These are phyloP conservation scores for Lonicera japonica DNA, from an alignment of 129 eudicot genomes.

Conservation along the genomic window DNA sequence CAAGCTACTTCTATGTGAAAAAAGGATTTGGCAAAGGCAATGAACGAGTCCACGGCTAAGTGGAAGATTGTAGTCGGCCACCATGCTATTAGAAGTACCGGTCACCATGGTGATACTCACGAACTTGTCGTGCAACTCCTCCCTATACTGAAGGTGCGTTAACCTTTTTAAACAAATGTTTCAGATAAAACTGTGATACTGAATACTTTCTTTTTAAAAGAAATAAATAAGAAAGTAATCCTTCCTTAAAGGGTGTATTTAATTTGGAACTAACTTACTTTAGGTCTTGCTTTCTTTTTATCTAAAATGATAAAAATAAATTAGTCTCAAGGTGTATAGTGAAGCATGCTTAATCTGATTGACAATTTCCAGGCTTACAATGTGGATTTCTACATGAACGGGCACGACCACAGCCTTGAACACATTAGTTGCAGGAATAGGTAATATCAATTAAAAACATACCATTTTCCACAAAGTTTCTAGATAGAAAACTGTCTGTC, in stretches of 20 bases:
- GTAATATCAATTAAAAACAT: constrained; percentile 7
- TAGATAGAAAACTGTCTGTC: neutral
- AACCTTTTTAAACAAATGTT: no score
- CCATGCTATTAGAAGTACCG: constrained; percentile 51
- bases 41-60: constrained; percentile 37
- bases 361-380: constrained; percentile 32
- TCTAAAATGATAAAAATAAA: no score
- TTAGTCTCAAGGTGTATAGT: neutral
- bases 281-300: no score
- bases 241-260: neutral
- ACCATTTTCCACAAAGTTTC: neutral
- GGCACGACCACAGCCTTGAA: constrained; percentile 63
- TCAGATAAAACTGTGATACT: no score
- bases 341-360: neutral
- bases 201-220: no score
- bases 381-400: constrained; percentile 58
- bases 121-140: constrained; percentile 46
- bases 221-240: neutral
- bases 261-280: no score
- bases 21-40: constrained; percentile 42
- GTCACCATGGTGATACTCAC: constrained; percentile 58
- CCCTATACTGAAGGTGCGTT: constrained; percentile 49
- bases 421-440: constrained; percentile 38
- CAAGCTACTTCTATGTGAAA: neutral
- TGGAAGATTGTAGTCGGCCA: constrained; percentile 63